Base-by-base conservation (phyloP, 495 filamentous ascomycete species). In the Hamigera avellanea region DNA sequence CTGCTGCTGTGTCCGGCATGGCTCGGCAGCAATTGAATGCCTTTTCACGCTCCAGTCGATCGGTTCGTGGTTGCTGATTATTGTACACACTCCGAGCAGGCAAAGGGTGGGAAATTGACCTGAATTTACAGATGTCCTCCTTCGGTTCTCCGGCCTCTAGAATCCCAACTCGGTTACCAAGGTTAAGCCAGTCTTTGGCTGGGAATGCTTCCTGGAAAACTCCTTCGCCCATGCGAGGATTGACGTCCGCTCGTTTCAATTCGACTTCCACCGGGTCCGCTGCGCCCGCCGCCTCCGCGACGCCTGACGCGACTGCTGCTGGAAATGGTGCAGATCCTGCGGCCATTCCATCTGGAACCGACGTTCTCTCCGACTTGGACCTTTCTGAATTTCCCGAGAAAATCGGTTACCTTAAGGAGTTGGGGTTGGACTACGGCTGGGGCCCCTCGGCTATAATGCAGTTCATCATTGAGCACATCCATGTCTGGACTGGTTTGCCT, bases 351-450 rank as follows among this genome's bases (percentile, higher is more conserved):
- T n/a, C n/a, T n/a, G n/a, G n/a, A 2, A n/a, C 43, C 9, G 31
- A 40, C 7, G 53, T 58, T 23, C 32, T 61, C 6, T 35, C 50
- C 9, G 56, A 60, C 18, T 36, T 72, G 6, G 62, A 62, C 35
- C 56, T 65, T 35, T 50, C 51, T 17, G 49, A 66, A 19, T 69
- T 83, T 27, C 72, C 81, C 14, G 81, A 85, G 43, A 64, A 73
- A 14, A 78, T 91, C 41, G 91, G 91, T 34, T 95, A 84, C 47
- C 67, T 98, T 34, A 80, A 83, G 45, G 70, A 72, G 0, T 60
- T 95, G 14, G 91, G 91, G 1, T 59, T 96, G 14, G 85, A 95
- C 43, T 95, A 75, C 48, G 85, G 87, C 48, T 86, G 65, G 66
- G 88, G 91, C 15, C 69, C 79, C 2, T 80, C 83, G 0, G 50